These are phyloP conservation scores for Zymoseptoria tritici DNA, from an alignment of 2,329 filamentous ascomycete genomes.

Conservation along the genomic window DNA sequence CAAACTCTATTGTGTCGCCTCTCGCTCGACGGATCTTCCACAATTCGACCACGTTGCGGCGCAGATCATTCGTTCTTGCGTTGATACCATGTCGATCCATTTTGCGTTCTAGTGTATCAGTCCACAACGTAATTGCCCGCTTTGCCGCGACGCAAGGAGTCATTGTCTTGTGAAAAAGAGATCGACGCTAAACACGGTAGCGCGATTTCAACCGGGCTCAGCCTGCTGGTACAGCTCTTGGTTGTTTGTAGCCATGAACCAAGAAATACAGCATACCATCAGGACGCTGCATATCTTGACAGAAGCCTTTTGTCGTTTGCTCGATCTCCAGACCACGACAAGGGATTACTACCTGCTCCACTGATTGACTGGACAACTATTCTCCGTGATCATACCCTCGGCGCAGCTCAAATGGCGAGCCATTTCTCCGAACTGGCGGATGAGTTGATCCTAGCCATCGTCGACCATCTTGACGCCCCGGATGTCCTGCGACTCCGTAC, in stretches of 20 bases:
- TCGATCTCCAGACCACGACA: background rate
- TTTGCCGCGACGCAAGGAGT: background rate
- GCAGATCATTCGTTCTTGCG: background rate
- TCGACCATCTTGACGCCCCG: background rate
- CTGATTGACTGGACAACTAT: background rate
- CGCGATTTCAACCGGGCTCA: background rate
- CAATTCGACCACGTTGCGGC: background rate
- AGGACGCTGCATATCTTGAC: background rate
- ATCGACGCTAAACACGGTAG: background rate
- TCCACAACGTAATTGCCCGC: background rate
- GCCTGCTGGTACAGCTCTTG: background rate
- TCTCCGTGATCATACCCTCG: background rate
- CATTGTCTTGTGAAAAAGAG: background rate
- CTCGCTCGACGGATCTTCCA: background rate
- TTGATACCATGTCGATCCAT: background rate
- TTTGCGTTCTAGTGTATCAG: background rate
- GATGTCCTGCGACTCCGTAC: background rate
- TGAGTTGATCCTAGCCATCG: conserved; percentile 3
- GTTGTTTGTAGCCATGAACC: background rate
- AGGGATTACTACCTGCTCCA: background rate
- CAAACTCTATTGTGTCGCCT: background rate
- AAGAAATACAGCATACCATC: background rate
- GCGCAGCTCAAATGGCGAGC: background rate
- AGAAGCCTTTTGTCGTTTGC: background rate
- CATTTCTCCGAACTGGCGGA: background rate